A percentile compares a stretch with the other conserved stretches of the same genome.
Evolutionary conservation across 176 grass and related monocot genomes (phyloP).

Genomic region (Triticum timopheevii): DNA sequence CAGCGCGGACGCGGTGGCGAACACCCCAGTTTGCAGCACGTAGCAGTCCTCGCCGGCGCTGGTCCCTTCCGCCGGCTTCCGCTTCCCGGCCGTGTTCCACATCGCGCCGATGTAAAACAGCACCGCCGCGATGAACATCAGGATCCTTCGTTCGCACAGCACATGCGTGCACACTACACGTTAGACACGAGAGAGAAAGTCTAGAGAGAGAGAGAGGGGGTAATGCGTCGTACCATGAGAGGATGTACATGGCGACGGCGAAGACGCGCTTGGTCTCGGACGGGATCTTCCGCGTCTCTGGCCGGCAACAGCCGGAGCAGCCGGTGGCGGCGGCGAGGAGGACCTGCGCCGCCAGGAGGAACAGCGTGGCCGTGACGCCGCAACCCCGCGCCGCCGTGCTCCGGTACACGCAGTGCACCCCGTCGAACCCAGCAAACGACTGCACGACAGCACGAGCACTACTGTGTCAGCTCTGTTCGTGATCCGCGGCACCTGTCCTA

Average conservation of each 20-base stretch:
- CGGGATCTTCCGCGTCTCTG: slow-evolving; percentile 14
- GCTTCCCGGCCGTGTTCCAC: not conserved
- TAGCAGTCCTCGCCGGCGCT: not conserved
- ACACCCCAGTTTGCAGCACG: not conserved
- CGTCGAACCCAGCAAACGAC: not conserved
- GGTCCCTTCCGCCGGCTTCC: not conserved
- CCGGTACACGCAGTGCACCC: slow-evolving; percentile 2
- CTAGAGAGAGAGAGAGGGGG: not conserved
- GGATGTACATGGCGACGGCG: not conserved
- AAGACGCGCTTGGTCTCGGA: slow-evolving; percentile 9
- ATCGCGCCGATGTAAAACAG: not conserved
- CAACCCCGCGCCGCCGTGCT: not conserved
- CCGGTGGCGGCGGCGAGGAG: not conserved
- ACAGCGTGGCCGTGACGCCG: not conserved
- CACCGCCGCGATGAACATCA: not conserved
- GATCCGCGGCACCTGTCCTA: not conserved
- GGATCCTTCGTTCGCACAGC: not conserved
- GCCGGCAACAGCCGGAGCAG: slow-evolving; percentile 7
- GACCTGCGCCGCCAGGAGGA: slow-evolving; percentile 8
- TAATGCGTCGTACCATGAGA: slow-evolving; percentile 14
- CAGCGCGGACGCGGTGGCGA: slow-evolving; percentile 6
- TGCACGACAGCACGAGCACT: not conserved
- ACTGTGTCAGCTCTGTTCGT: not conserved
- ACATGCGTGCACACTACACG: not conserved
- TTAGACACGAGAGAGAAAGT: not conserved